phyloP scores from a whole-genome alignment of 164 flowering plant species.

The Nymphaea thermarum region DNA sequence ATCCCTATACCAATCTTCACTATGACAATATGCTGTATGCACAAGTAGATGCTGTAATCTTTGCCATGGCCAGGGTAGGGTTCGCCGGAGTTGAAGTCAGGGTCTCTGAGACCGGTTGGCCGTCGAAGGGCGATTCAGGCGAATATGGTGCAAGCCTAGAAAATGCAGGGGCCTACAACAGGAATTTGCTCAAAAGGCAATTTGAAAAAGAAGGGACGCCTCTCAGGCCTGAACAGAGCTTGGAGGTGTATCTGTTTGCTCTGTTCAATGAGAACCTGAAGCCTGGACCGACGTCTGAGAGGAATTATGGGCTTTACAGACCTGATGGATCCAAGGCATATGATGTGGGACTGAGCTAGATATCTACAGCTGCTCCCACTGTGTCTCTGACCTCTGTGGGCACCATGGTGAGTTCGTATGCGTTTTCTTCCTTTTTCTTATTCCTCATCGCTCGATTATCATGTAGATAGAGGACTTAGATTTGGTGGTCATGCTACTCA shows the following conservation, averaged over 20 bases:
- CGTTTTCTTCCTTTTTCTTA: background rate
- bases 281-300: conserved; percentile 86
- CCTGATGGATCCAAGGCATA: conserved; percentile 90
- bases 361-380: conserved; percentile 22
- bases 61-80: conserved; percentile 60
- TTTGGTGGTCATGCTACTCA: too few relatives aligned
- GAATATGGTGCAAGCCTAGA: conserved; percentile 67
- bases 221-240: conserved; percentile 49
- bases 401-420: conserved; percentile 28
- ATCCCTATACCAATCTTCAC: conserved; percentile 55
- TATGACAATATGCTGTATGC: conserved; percentile 96
- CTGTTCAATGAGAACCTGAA: conserved; percentile 83
- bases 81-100: conserved; percentile 52
- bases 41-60: conserved; percentile 73
- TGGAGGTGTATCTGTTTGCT: conserved; percentile 85
- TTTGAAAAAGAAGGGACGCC: conserved; percentile 71
- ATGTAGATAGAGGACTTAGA: too few relatives aligned
- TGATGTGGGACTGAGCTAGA: conserved; percentile 54
- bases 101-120: conserved; percentile 98
- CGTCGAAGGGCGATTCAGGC: conserved; percentile 66
- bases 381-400: conserved; percentile 51
- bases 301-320: conserved; percentile 78
- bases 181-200: conserved; percentile 69
- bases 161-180: conserved; percentile 63
- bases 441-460: too few relatives aligned